Evolutionary conservation across 345 rosid species (phyloP).

Genomic region (Pistacia vera): DNA sequence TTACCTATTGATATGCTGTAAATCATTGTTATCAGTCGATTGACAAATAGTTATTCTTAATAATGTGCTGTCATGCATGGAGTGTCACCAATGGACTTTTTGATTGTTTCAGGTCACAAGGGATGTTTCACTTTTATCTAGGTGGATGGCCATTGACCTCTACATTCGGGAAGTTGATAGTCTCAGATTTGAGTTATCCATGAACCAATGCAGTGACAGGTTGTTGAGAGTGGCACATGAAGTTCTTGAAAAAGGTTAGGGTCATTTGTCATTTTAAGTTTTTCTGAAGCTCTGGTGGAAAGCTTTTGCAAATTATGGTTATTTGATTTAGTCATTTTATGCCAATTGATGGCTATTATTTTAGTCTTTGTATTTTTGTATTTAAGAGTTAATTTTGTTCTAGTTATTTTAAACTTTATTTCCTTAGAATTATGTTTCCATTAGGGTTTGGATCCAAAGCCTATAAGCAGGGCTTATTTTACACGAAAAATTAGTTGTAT

Average conservation of each 20-base stretch:
- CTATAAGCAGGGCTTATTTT: too few species aligned
- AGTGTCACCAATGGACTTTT: constrained; percentile 18
- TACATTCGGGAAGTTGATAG: constrained; percentile 88
- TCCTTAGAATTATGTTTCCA: too few species aligned
- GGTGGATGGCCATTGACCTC: constrained; percentile 98
- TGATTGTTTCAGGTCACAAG: constrained; percentile 75
- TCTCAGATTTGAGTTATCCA: constrained; percentile 91
- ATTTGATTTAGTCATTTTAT: not conserved
- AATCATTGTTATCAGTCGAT: not conserved
- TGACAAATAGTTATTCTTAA: not conserved
- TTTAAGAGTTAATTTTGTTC: too few species aligned
- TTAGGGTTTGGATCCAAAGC: too few species aligned
- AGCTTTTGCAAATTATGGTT: constrained; percentile 9
- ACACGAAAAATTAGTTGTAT: too few species aligned
- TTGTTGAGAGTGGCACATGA: constrained; percentile 73
- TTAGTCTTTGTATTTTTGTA: too few species aligned
- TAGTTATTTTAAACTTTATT: too few species aligned
- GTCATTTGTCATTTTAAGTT: constrained; percentile 19
- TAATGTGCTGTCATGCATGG: not conserved
- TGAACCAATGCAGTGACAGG: constrained; percentile 67
- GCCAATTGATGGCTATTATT: constrained; percentile 2
- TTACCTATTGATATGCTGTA: not conserved
- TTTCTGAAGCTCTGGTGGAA: not conserved
- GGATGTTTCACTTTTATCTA: constrained; percentile 89
- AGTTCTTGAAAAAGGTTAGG: constrained; percentile 80